Percentiles rank a stretch among this genome's conserved stretches.
These are phyloP conservation scores for Parathielavia hyrcaniae DNA, from an alignment of 495 filamentous ascomycete genomes.

Conservation along the genomic window DNA sequence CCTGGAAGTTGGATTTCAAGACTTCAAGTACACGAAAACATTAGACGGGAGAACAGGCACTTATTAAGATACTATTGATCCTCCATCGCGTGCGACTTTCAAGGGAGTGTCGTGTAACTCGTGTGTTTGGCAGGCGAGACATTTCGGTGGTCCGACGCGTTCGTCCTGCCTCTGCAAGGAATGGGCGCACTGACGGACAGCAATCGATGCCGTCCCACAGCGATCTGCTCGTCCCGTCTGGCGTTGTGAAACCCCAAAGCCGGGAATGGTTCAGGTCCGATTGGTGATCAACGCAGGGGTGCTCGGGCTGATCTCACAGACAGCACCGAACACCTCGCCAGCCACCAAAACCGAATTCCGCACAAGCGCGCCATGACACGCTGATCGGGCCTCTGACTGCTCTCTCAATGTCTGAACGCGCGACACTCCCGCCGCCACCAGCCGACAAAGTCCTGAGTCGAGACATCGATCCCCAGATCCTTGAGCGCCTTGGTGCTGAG, in stretches of 20 bases:
- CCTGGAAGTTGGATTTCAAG: too few species aligned
- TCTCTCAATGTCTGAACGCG: conserved; percentile 42
- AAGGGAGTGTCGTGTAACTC: background rate
- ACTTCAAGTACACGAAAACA: background rate
- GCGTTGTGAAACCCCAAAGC: background rate
- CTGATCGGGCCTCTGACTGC: background rate
- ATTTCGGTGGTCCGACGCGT: background rate
- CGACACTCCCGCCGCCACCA: conserved; percentile 67
- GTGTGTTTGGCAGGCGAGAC: background rate
- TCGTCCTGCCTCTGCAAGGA: background rate
- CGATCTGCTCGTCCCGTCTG: conserved; percentile 4
- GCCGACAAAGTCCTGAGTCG: conserved; percentile 65
- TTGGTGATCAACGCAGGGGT: conserved; percentile 9
- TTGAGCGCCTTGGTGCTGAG: conserved; percentile 69
- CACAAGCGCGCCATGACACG: background rate
- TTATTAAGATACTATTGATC: background rate
- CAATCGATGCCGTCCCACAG: background rate
- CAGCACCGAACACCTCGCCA: conserved; percentile 4
- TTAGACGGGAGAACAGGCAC: background rate
- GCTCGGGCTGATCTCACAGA: background rate
- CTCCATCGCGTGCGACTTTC: background rate
- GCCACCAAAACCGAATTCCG: conserved; percentile 4
- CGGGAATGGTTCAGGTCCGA: background rate
- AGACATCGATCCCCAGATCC: conserved; percentile 70
- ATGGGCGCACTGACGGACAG: background rate